Conservation (phyloP, 441 rosid genomes). For the Adansonia madagascariensis region DNA sequence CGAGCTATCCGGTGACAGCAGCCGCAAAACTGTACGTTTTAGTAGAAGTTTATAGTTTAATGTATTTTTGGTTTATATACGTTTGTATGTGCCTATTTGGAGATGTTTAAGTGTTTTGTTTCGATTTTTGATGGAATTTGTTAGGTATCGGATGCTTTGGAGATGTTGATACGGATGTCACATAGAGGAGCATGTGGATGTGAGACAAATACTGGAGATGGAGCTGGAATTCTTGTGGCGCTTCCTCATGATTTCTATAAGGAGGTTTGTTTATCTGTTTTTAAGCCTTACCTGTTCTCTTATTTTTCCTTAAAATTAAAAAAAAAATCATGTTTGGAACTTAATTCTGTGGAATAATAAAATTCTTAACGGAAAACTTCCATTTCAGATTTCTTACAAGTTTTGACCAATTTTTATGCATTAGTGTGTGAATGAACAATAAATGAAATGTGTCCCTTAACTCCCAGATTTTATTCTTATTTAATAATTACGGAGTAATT, state of each 20-base stretch:
- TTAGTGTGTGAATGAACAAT: not conserved
- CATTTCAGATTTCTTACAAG: not conserved
- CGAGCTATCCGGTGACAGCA: constrained; percentile 82
- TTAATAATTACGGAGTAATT: not conserved
- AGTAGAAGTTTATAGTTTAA: not conserved
- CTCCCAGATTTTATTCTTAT: not conserved
- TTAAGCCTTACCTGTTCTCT: not conserved
- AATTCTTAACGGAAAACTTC: not conserved
- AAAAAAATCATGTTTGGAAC: not conserved
- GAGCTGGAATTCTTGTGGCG: constrained; percentile 98
- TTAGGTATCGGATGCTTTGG: constrained; percentile 90
- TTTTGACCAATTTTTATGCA: not conserved
- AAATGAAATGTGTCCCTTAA: not conserved
- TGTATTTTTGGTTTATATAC: not conserved
- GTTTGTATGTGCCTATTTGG: not conserved
- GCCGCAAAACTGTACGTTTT: constrained; percentile 85
- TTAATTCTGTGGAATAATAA: not conserved
- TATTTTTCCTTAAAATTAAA: not conserved
- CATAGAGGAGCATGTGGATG: constrained; percentile 99
- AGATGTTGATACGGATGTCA: constrained; percentile 96
- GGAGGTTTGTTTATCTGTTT: constrained; percentile 48
- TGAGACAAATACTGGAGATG: constrained; percentile 97
- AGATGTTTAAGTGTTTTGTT: constrained; percentile 15
- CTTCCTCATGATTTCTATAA: constrained; percentile 83
- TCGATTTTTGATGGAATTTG: constrained; percentile 3